Conservation (phyloP, 768 basidiomycete species). For the Trametes cinnabarina region DNA sequence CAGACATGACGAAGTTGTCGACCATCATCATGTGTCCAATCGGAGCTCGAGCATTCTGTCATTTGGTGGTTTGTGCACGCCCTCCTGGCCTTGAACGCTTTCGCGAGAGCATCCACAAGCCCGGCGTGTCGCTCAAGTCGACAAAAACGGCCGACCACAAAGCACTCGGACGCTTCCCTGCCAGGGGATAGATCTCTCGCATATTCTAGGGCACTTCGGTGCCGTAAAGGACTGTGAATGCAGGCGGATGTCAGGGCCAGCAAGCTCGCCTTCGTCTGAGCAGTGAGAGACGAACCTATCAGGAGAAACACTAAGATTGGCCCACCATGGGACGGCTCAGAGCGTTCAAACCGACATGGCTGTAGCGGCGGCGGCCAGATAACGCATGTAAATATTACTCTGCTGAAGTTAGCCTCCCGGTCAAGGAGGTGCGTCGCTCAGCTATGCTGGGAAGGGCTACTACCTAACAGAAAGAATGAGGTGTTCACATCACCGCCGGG, state of each 20-base stretch:
- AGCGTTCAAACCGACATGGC: no score
- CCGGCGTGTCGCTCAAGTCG: constrained; percentile 1
- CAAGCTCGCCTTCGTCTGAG: background rate
- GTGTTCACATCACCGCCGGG: background rate
- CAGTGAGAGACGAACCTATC: constrained; percentile 6
- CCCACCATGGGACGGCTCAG: no score
- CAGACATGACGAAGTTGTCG: background rate
- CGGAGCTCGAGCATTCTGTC: background rate
- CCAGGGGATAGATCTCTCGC: background rate
- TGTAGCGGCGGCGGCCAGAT: no score
- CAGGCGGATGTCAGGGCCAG: background rate
- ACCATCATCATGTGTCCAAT: background rate
- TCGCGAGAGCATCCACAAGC: background rate
- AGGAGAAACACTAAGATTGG: background rate
- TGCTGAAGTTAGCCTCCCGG: no score
- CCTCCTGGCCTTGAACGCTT: background rate
- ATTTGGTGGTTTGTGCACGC: background rate
- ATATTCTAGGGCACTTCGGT: background rate
- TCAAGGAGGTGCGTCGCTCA: no score
- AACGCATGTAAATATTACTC: no score
- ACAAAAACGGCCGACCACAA: background rate
- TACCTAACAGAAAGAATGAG: background rate
- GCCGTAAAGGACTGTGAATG: constrained; percentile 9
- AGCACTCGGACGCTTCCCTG: background rate
- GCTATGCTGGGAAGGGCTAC: no score